Percentiles rank a stretch among this genome's conserved stretches.
Conservation (phyloP, 805 yeast genomes). For the Saccharomyces mikatae region DNA sequence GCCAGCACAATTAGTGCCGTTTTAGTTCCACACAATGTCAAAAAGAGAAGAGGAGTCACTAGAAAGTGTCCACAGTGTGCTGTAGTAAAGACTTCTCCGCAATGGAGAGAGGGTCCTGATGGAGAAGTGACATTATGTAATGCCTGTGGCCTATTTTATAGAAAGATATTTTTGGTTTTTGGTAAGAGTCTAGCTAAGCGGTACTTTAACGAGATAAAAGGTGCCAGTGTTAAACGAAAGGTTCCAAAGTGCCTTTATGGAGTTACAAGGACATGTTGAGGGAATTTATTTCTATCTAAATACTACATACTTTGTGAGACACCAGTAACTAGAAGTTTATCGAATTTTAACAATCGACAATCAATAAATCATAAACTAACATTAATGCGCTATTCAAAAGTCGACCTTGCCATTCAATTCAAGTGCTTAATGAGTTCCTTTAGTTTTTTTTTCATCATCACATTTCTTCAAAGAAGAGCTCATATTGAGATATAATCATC, state of each 20-base stretch:
- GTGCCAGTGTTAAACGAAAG: not conserved
- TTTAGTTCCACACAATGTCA: not conserved
- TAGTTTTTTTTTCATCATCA: too few species aligned
- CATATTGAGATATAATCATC: too few species aligned
- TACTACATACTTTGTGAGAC: not conserved
- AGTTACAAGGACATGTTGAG: not conserved
- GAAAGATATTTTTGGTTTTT: conserved; percentile 34
- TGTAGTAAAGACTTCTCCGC: conserved; percentile 41
- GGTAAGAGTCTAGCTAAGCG: not conserved
- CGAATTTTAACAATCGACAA: not conserved
- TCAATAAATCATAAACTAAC: not conserved
- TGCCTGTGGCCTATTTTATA: conserved; percentile 74
- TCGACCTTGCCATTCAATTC: not conserved
- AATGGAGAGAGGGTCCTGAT: conserved; percentile 77
- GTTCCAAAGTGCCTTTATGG: not conserved
- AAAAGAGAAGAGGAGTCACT: not conserved
- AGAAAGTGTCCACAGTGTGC: not conserved
- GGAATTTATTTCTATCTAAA: not conserved
- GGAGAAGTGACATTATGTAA: conserved; percentile 73
- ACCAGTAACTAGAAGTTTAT: not conserved
- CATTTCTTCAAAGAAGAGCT: too few species aligned
- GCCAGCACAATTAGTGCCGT: not conserved
- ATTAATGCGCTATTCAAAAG: not conserved
- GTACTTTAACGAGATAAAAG: not conserved
- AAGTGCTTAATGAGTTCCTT: not conserved